These are phyloP conservation scores for Barnettozyma sp. DNA, from an alignment of 805 yeast genomes.

Conservation along the genomic window DNA sequence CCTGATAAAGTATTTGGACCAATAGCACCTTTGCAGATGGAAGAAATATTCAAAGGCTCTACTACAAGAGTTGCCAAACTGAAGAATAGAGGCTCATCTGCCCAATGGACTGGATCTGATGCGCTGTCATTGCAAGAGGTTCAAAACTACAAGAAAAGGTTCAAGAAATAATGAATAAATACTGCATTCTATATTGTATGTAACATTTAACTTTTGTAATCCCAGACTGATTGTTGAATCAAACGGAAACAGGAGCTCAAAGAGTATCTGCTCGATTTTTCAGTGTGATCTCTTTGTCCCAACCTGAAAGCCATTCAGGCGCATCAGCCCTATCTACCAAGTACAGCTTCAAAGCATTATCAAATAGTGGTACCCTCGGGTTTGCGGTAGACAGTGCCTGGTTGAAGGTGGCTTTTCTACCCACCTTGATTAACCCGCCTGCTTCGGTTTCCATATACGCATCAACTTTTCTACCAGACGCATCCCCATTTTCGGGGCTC, in stretches of 20 bases:
- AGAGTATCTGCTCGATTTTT: slow-evolving; percentile 31
- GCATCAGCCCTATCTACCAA: slow-evolving; percentile 71
- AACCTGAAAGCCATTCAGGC: slow-evolving; percentile 53
- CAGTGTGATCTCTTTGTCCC: slow-evolving; percentile 59
- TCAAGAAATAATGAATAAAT: slow-evolving; percentile 8
- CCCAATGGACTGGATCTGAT: slow-evolving; percentile 41
- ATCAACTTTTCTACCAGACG: slow-evolving; percentile 56
- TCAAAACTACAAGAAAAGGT: slow-evolving; percentile 37
- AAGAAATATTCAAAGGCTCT: slow-evolving; percentile 54
- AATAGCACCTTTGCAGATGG: slow-evolving; percentile 60
- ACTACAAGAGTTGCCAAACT: slow-evolving; percentile 36
- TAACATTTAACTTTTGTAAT: too few species aligned
- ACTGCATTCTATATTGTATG: background rate
- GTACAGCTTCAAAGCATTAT: slow-evolving; percentile 61
- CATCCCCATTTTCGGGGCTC: too few species aligned
- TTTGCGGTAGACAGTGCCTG: slow-evolving; percentile 53
- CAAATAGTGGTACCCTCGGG: slow-evolving; percentile 73
- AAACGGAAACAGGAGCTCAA: background rate
- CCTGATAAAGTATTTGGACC: slow-evolving; percentile 72
- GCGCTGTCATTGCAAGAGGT: slow-evolving; percentile 40
- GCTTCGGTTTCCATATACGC: slow-evolving; percentile 74
- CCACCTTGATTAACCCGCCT: slow-evolving; percentile 84
- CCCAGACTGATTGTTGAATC: too few species aligned
- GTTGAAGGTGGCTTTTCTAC: slow-evolving; percentile 64
- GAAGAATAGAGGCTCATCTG: slow-evolving; percentile 47